These are phyloP conservation scores for Macrophomina phaseolina DNA, from an alignment of 2,329 filamentous ascomycete species.

Conservation along the genomic window DNA sequence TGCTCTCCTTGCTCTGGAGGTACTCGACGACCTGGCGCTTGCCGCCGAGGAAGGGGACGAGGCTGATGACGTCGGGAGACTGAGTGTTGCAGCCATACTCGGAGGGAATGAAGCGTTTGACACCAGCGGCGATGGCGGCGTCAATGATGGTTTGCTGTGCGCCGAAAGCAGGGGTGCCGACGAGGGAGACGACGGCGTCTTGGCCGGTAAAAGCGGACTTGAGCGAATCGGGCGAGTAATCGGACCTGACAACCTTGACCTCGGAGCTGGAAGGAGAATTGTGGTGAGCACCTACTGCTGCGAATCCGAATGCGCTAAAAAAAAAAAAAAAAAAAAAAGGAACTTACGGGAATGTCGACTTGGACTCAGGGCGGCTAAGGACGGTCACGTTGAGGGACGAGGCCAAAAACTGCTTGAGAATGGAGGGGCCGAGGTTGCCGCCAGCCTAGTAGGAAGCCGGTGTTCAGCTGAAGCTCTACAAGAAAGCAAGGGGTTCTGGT, in stretches of 20 bases:
- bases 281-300: not conserved
- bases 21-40: slow-evolving; percentile 61
- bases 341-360: slow-evolving; percentile 31
- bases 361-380: slow-evolving; percentile 38
- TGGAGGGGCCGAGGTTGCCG: slow-evolving; percentile 38
- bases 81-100: slow-evolving; percentile 60
- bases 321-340: no score
- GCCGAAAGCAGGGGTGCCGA: slow-evolving; percentile 49
- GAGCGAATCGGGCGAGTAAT: slow-evolving; percentile 58
- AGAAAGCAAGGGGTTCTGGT: no score
- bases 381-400: slow-evolving; percentile 37
- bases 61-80: slow-evolving; percentile 41
- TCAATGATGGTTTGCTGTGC: slow-evolving; percentile 62
- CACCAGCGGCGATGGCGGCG: slow-evolving; percentile 64
- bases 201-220: slow-evolving; percentile 59
- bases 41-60: slow-evolving; percentile 58
- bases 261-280: not conserved
- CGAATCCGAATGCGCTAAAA: no score
- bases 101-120: slow-evolving; percentile 66
- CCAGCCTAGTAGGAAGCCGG: slow-evolving; percentile 29
- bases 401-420: slow-evolving; percentile 38
- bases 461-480: not conserved
- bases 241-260: slow-evolving; percentile 50
- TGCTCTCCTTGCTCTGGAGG: slow-evolving; percentile 52
- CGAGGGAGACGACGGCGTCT: slow-evolving; percentile 61